Conservation (phyloP, 345 rosid species). For the Clausena lansium region DNA sequence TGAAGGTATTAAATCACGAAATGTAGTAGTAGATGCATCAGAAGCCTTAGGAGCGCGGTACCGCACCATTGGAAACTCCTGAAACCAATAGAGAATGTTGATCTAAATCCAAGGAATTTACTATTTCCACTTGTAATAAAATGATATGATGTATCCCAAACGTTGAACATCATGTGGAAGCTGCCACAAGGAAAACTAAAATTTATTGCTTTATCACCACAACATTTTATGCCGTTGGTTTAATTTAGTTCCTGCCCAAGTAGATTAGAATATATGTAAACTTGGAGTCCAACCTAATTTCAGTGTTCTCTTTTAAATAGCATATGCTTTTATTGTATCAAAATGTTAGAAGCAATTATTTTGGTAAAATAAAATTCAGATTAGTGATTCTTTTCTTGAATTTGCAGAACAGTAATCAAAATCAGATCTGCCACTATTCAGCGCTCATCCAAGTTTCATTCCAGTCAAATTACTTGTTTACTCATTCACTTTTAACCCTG, state of each 20-base stretch:
- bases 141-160: background rate
- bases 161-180: background rate
- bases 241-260: background rate
- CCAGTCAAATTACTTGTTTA: background rate
- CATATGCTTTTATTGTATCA: background rate
- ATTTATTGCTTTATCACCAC: background rate
- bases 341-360: background rate
- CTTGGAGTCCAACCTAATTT: background rate
- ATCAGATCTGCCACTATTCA: background rate
- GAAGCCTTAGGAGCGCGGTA: slow-evolving; percentile 52
- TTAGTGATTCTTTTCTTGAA: background rate
- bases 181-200: background rate
- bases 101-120: background rate
- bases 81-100: slow-evolving; percentile 5
- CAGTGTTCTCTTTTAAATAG: background rate
- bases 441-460: background rate
- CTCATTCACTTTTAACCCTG: background rate
- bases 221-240: background rate
- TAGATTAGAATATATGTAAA: background rate
- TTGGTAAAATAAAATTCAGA: background rate
- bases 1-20: slow-evolving; percentile 58
- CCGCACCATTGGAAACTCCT: slow-evolving; percentile 87
- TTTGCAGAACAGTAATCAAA: background rate
- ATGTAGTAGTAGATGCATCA: slow-evolving; percentile 37
- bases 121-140: background rate